phyloP scores from a whole-genome alignment of 257 asterid species.

The Sherardia arvensis region DNA sequence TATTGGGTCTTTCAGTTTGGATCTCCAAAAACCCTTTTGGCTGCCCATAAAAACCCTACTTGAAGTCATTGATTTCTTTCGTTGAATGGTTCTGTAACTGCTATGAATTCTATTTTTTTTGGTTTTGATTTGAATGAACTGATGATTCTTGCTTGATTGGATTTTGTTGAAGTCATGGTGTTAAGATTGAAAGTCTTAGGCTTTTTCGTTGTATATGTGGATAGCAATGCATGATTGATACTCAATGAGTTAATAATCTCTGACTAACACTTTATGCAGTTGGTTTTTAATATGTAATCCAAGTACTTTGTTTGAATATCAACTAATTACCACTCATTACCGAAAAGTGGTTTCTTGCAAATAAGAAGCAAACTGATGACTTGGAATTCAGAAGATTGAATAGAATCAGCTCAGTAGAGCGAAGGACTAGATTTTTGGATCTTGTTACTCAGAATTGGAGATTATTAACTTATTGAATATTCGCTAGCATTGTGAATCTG shows the following conservation, averaged over 20 bases:
- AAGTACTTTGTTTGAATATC: neutral
- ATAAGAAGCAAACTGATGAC: neutral
- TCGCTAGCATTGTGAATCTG: constrained; percentile 7
- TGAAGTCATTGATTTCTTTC: neutral
- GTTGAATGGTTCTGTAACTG: neutral
- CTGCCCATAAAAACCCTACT: neutral
- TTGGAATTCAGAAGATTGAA: neutral
- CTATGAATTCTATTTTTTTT: neutral
- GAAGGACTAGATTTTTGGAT: neutral
- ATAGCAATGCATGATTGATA: neutral
- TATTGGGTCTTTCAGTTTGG: neutral
- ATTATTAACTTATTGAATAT: constrained; percentile 13
- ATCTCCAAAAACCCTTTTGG: neutral
- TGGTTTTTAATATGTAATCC: neutral
- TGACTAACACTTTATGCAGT: too few species aligned
- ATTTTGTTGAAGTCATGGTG: neutral
- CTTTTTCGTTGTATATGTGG: neutral
- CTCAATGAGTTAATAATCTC: constrained; percentile 1
- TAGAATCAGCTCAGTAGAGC: too few species aligned
- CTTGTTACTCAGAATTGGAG: neutral
- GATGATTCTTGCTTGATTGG: neutral
- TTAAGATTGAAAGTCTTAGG: neutral
- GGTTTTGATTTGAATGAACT: neutral
- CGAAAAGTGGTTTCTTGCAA: neutral
- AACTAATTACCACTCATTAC: too few species aligned